These are phyloP conservation scores for Xylariomycetidae sp. DNA, from an alignment of 2,329 filamentous ascomycete genomes.

Conservation along the genomic window DNA sequence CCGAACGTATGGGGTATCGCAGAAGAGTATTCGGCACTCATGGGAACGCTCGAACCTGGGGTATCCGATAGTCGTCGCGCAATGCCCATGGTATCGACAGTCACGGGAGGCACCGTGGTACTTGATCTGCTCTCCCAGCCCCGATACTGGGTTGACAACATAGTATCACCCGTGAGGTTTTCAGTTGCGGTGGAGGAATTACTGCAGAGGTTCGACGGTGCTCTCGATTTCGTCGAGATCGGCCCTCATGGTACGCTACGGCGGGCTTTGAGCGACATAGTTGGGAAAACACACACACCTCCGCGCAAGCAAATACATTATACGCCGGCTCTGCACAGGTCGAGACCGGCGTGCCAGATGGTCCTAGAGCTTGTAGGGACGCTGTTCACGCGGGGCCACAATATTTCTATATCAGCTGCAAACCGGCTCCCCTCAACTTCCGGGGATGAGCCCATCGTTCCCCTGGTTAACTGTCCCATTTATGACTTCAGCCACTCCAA, in stretches of 20 bases:
- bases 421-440: constrained; percentile 16
- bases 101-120: constrained; percentile 12
- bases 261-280: constrained; percentile 23
- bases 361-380: constrained; percentile 19
- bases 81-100: constrained; percentile 22
- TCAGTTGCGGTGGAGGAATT: constrained; percentile 20
- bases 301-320: constrained; percentile 17
- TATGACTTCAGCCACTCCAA: constrained; percentile 38
- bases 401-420: constrained; percentile 16
- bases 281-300: constrained; percentile 16
- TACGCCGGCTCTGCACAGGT: constrained; percentile 13
- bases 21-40: constrained; percentile 15
- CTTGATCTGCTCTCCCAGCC: constrained; percentile 7
- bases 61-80: constrained; percentile 5
- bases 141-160: constrained; percentile 31
- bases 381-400: constrained; percentile 20
- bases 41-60: constrained; percentile 18
- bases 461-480: constrained; percentile 28
- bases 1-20: constrained; percentile 18
- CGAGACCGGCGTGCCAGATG: constrained; percentile 14
- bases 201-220: too few relatives aligned
- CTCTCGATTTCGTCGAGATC: constrained; percentile 26
- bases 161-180: constrained; percentile 30
- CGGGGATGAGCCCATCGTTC: constrained; percentile 3
- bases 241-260: constrained; percentile 25